Base-by-base conservation (phyloP, 306 rosid genomes). In the Sophora flavescens region DNA sequence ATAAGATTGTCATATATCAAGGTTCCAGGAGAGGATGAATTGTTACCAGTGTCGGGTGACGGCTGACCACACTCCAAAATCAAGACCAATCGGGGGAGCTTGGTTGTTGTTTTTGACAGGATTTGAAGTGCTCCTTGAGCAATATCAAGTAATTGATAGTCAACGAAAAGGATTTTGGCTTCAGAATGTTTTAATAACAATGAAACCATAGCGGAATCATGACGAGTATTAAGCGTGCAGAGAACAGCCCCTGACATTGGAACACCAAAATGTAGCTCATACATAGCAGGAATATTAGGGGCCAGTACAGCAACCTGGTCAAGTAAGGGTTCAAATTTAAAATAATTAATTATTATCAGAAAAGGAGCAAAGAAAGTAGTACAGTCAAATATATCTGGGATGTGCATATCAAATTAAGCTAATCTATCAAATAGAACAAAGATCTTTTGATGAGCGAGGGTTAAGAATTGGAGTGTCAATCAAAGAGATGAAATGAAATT, bases 211-310 rank as follows among this genome's bases (percentile, higher is more conserved):
- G 82, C 22, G 0, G 97, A 82, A 82, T 89, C 88, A 5, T 87
- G 92, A 2, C 93, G 96, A 0, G 81, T 79, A 36, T 93, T 93
- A 8, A 93, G 87, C 0, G 96, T 77, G 72, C 93, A 93, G 44
- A 93, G 91, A 74, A 93, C 70, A 44, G 89, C 97, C 41, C 96
- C 96, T 3, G 97, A 93, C 98, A 93, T 93, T 62, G 97, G 96
- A 59, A 85, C 93, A 62, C 85, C 98, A 80, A 93, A 93, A 77
- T 93, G 96, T 2, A 93, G 80, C 84, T 93, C 98, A 77, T 88
- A 93, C 87, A 88, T 89, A 35, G 92, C 96, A 6, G 98, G 96
- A 76, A 85, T 71, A 69, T 93, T 93, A 6, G 93, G 90, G 33
- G 91, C 91, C 81, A 91, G 57, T 4, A 88, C 95, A 33, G 98